Evolutionary conservation across 2,329 filamentous ascomycete species (phyloP).

Genomic region (Stachybotrys echinatus): DNA sequence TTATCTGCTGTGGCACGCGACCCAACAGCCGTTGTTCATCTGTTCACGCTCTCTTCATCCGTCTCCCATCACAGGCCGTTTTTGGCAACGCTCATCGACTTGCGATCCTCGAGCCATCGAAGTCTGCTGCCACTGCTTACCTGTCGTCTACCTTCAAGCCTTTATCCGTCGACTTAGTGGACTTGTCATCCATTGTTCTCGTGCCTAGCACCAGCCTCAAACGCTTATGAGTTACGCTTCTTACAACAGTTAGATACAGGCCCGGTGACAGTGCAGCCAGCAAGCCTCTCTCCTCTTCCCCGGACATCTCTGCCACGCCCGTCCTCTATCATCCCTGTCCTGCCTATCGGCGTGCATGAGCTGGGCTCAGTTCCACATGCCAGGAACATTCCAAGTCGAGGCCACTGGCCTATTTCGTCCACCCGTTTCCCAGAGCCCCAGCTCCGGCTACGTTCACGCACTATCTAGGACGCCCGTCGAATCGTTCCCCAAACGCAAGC

Average conservation of each 20-base stretch:
- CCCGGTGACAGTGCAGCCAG: too few relatives aligned
- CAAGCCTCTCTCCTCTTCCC: neutral
- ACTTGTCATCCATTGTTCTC: too few relatives aligned
- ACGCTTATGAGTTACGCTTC: too few relatives aligned
- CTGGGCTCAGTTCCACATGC: slow-evolving; percentile 27
- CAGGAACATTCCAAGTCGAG: slow-evolving; percentile 26
- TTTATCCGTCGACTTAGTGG: too few relatives aligned
- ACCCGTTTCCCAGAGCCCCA: slow-evolving; percentile 35
- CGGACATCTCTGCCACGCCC: neutral
- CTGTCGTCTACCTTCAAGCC: too few relatives aligned
- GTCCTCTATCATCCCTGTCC: neutral
- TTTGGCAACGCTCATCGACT: neutral
- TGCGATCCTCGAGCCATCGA: too few relatives aligned
- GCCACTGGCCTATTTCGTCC: slow-evolving; percentile 39
- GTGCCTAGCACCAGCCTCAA: too few relatives aligned
- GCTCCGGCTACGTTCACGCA: slow-evolving; percentile 30
- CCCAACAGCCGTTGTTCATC: neutral
- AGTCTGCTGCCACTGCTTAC: too few relatives aligned
- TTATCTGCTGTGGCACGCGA: neutral
- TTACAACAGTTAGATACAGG: too few relatives aligned
- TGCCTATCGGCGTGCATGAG: slow-evolving; percentile 13
- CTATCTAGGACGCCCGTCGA: slow-evolving; percentile 8
- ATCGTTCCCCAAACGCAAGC: slow-evolving; percentile 39
- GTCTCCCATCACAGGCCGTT: neutral
- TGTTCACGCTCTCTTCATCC: neutral